Evolutionary conservation across 2,329 filamentous ascomycete genomes (phyloP).

Genomic region (Colletotrichum musicola): DNA sequence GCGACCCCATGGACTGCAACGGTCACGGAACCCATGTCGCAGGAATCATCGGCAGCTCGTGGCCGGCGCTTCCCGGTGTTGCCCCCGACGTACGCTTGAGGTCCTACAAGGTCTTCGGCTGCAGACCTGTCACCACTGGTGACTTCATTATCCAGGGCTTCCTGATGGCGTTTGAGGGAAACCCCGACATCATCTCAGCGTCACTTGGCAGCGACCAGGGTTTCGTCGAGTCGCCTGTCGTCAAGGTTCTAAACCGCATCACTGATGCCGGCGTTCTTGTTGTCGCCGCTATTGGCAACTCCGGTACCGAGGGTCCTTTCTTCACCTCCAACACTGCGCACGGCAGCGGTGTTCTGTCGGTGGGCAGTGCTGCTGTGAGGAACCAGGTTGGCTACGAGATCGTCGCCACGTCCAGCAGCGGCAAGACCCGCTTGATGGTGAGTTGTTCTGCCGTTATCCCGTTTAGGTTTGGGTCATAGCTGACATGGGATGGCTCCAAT

Average conservation of each 20-base stretch:
- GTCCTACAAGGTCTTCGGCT: conserved; percentile 54
- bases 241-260: neutral
- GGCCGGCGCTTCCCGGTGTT: conserved; percentile 53
- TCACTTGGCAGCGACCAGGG: conserved; percentile 44
- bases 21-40: conserved; percentile 47
- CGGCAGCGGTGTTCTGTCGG: conserved; percentile 5
- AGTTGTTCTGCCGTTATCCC: neutral
- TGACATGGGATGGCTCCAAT: no score
- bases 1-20: conserved; percentile 54
- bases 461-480: no score
- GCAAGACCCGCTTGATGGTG: conserved; percentile 20
- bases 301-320: conserved; percentile 21
- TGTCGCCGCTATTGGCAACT: no score
- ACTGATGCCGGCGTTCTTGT: no score
- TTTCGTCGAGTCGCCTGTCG: conserved; percentile 40
- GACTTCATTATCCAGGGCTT: conserved; percentile 37
- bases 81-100: conserved; percentile 55
- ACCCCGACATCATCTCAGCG: conserved; percentile 48
- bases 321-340: conserved; percentile 21
- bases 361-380: conserved; percentile 20
- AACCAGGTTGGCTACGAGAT: conserved; percentile 1
- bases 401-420: conserved; percentile 12
- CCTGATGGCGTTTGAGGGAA: conserved; percentile 40
- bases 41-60: conserved; percentile 40
- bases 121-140: conserved; percentile 36